Base-by-base conservation (phyloP, 2,329 filamentous ascomycete genomes). In the Chrysoporthe austroafricana region DNA sequence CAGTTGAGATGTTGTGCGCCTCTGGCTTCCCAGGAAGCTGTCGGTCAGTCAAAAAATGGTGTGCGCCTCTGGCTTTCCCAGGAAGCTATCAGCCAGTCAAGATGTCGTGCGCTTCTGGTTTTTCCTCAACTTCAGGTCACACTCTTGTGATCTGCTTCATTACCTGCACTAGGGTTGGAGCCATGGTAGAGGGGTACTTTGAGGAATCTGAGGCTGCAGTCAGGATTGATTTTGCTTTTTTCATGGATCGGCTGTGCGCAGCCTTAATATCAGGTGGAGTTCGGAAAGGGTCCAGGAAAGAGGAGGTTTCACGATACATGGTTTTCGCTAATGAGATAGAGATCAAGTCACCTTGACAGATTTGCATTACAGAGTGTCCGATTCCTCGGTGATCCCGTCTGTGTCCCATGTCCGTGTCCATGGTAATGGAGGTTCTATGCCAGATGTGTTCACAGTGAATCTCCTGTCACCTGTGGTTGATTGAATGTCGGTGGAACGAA, bases 31-130 rank as follows among this genome's bases (percentile, higher is more conserved):
- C 26, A 26, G 26, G 26, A 26, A 26, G 26, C 26, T 26, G 66
- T 26, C 26, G 26, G 26, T 2, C 26, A 26, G 26, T 26, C 26
- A 26, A 66, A 26, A 26, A 61, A 18, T 62, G 46, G n/a, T 66
- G 50, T 16, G 58, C 64, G 7, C 67, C 67, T 13, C 43, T 66
- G 36, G 54, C 54, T 36, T 63, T 64, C 26, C 26, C 26, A 26
- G 26, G 26, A 26, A 26, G 26, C 26, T 26, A 69, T 66, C 14
- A 59, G 8, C 16, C 46, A 57, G 39, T 48, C 44, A 32, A 66
- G 56, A 18, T 62, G 46, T 26, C 63, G 50, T 16, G 58, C 64
- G 7, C 67, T 64, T 13, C 43, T 66, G 36, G 54, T 44, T 36
- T 63, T 64, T 18, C 21, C 26, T 16, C 26, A 1, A 54, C 66